Evolutionary conservation across 2,329 filamentous ascomycete species (phyloP).

Genomic region (Fusarium sp.): DNA sequence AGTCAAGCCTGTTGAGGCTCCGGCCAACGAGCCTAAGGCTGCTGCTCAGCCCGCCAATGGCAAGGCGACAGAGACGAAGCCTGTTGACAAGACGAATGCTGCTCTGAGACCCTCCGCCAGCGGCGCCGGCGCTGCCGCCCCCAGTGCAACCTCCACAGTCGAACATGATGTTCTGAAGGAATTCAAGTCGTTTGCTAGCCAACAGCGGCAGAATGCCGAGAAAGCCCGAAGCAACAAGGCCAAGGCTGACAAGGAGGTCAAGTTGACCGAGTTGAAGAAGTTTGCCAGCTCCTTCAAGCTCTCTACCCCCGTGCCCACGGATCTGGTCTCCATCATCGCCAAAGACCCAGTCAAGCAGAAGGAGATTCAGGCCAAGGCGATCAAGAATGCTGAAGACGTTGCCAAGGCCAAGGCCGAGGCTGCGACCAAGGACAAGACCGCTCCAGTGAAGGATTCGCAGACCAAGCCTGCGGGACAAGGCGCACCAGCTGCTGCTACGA

Average conservation of each 20-base stretch:
- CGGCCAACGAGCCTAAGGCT: constrained; percentile 48
- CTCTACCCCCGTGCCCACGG: constrained; percentile 88
- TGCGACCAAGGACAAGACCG: constrained; percentile 57
- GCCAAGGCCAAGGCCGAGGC: constrained; percentile 66
- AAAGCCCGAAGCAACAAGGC: constrained; percentile 69
- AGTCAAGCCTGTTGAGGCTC: constrained; percentile 43
- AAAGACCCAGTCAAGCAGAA: constrained; percentile 97
- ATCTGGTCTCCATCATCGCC: constrained; percentile 93
- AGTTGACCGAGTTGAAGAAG: constrained; percentile 93
- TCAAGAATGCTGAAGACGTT: constrained; percentile 77
- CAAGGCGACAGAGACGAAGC: constrained; percentile 49
- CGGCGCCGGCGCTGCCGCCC: constrained; percentile 55
- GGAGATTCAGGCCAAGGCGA: constrained; percentile 90
- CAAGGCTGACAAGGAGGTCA: constrained; percentile 86
- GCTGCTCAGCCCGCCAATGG: constrained; percentile 47
- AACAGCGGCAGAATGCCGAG: constrained; percentile 67
- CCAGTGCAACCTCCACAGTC: constrained; percentile 71
- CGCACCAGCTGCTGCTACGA: constrained; percentile 31
- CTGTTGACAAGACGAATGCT: constrained; percentile 41
- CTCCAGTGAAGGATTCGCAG: constrained; percentile 60
- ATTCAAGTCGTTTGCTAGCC: constrained; percentile 73
- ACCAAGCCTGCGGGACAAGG: constrained; percentile 50
- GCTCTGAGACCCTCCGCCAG: constrained; percentile 52
- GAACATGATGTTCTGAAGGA: constrained; percentile 71
- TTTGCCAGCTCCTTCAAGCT: constrained; percentile 96